Conservation (phyloP, 164 flowering plant genomes). For the Vitis riparia region DNA sequence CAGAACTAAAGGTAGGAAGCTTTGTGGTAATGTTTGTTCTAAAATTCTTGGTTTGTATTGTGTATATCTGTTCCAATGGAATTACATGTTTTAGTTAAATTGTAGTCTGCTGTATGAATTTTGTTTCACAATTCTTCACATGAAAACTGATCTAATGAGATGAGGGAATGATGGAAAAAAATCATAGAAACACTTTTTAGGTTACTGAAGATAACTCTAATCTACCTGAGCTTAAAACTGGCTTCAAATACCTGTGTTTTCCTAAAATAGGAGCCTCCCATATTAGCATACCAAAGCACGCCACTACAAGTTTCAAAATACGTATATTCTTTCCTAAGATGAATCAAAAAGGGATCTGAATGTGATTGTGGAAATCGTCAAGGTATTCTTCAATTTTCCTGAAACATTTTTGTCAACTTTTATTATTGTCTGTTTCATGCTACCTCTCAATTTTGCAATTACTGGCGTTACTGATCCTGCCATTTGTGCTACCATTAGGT, state of each 20-base stretch:
- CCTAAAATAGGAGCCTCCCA: background rate
- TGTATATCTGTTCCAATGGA: background rate
- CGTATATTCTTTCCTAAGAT: background rate
- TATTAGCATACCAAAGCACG: background rate
- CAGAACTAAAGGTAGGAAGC: background rate
- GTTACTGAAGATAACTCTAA: background rate
- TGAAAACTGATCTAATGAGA: background rate
- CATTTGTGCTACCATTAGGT: conserved; percentile 42
- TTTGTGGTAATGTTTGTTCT: background rate
- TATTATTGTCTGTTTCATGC: background rate
- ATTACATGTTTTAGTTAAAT: background rate
- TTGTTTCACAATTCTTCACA: background rate
- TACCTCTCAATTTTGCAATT: background rate
- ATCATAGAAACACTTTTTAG: background rate
- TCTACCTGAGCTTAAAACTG: background rate
- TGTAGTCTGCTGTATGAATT: background rate
- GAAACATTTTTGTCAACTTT: background rate
- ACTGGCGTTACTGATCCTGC: background rate
- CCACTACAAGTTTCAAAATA: background rate
- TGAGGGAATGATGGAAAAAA: background rate
- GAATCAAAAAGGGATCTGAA: background rate
- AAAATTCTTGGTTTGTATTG: background rate
- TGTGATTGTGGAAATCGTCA: background rate
- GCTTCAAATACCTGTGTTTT: too few relatives aligned
- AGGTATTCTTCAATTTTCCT: background rate